Percentiles rank a stretch among this genome's conserved stretches.
phyloP scores from a whole-genome alignment of 2,329 filamentous ascomycete species.

The Didymella sp. region DNA sequence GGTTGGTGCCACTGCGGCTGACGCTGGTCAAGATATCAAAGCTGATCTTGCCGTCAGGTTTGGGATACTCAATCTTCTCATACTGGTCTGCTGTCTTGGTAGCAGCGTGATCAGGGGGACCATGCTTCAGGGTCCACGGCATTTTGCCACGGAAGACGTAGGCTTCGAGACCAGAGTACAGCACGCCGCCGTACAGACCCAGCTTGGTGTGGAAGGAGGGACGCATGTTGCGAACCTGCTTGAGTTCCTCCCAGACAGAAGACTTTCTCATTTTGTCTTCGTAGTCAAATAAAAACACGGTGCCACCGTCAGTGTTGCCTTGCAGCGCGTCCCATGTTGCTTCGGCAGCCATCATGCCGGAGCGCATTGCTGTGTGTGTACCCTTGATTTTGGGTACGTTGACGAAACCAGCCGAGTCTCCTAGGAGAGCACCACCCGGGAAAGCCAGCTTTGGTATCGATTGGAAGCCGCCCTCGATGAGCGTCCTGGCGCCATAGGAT shows the following conservation, averaged over 20 bases:
- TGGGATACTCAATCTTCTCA: constrained; percentile 92
- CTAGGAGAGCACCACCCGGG: constrained; percentile 92
- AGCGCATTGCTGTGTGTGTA: constrained; percentile 97
- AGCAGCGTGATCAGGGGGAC: constrained; percentile 74
- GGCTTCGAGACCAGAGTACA: constrained; percentile 93
- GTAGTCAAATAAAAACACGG: constrained; percentile 93
- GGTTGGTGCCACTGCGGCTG: constrained; percentile 93
- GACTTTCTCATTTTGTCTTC: constrained; percentile 87
- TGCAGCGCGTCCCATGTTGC: constrained; percentile 81
- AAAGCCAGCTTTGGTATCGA: constrained; percentile 97
- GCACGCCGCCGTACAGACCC: constrained; percentile 84
- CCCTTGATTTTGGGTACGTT: constrained; percentile 99
- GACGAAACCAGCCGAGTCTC: constrained; percentile 94
- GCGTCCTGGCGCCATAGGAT: constrained; percentile 88
- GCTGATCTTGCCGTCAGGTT: constrained; percentile 91
- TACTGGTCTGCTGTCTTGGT: constrained; percentile 82
- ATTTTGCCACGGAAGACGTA: constrained; percentile 83
- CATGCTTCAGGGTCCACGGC: constrained; percentile 93
- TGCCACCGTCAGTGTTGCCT: constrained; percentile 63
- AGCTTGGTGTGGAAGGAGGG: constrained; percentile 90
- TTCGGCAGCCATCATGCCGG: constrained; percentile 94
- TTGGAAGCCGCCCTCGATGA: constrained; percentile 96
- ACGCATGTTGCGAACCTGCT: constrained; percentile 95
- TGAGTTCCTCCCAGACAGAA: constrained; percentile 90
- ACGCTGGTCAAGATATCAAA: constrained; percentile 98